Conservation (phyloP, 345 rosid species). For the Eucalyptus melliodora region DNA sequence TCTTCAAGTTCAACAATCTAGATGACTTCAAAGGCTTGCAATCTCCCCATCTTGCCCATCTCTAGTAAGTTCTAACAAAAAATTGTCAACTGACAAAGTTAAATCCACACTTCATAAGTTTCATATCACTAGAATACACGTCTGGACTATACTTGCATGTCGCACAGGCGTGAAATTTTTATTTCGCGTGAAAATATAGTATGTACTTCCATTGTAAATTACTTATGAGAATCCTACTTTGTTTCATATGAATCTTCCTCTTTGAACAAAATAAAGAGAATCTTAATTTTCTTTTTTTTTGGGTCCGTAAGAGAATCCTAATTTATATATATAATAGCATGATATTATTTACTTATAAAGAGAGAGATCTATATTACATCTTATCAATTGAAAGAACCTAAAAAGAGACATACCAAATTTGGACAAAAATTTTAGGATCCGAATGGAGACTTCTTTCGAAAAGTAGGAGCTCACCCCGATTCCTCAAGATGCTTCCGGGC, state of each 20-base stretch:
- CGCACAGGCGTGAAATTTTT: not conserved
- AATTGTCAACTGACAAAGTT: not conserved
- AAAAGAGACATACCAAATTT: not conserved
- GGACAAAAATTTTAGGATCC: not conserved
- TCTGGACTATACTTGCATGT: rapidly evolving
- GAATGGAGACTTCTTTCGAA: not conserved
- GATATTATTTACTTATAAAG: not conserved
- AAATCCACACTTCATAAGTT: not conserved
- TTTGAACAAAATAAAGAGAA: not conserved
- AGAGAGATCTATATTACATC: not conserved
- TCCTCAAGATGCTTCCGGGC: not conserved
- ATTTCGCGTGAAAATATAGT: not conserved
- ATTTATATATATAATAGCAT: not conserved
- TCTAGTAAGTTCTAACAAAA: not conserved
- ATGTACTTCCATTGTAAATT: not conserved
- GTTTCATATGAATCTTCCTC: not conserved
- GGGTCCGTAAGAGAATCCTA: not conserved
- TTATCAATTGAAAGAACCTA: not conserved
- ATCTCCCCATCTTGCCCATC: not conserved
- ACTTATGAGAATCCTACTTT: rapidly evolving
- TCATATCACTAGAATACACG: not conserved
- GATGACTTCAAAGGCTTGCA: not conserved
- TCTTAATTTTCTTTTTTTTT: not conserved
- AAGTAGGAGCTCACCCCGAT: not conserved
- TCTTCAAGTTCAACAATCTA: not conserved